Percentiles rank a stretch among this genome's conserved stretches.
Evolutionary conservation across 768 basidiomycete genomes (phyloP).

Genomic region (Pulveroboletus sp.): DNA sequence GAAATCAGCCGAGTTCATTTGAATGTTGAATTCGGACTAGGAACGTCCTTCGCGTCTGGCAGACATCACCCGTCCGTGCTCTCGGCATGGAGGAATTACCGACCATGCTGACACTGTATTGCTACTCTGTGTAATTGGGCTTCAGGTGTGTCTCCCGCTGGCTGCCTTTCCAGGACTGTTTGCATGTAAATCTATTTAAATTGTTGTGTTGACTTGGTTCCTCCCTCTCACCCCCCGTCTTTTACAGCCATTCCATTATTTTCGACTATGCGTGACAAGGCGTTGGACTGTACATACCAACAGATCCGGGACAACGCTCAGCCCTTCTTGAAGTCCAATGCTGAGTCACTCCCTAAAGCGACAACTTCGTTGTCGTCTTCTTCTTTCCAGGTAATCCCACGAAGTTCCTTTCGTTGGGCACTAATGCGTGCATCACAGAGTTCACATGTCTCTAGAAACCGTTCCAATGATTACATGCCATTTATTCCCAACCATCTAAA

Average conservation of each 20-base stretch:
- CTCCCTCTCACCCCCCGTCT: background rate
- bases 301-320: background rate
- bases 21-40: background rate
- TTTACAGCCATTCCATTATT: background rate
- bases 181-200: too few relatives aligned
- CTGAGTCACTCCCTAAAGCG: background rate
- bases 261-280: background rate
- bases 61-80: too few relatives aligned
- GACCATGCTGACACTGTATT: too few relatives aligned
- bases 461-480: background rate
- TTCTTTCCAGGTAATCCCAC: background rate
- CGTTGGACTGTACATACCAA: background rate
- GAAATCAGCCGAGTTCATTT: background rate
- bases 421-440: constrained; percentile 1
- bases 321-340: background rate
- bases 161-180: background rate
- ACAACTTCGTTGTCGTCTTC: background rate
- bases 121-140: background rate
- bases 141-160: background rate
- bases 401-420: background rate
- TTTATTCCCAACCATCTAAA: too few relatives aligned
- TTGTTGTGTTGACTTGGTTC: background rate
- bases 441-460: background rate
- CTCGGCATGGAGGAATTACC: too few relatives aligned
- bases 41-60: background rate